Evolutionary conservation across 2,329 filamentous ascomycete genomes (phyloP), one percentile per base, ranked within the genome.

Genomic region (Aspergillus quadrilineatus): DNA sequence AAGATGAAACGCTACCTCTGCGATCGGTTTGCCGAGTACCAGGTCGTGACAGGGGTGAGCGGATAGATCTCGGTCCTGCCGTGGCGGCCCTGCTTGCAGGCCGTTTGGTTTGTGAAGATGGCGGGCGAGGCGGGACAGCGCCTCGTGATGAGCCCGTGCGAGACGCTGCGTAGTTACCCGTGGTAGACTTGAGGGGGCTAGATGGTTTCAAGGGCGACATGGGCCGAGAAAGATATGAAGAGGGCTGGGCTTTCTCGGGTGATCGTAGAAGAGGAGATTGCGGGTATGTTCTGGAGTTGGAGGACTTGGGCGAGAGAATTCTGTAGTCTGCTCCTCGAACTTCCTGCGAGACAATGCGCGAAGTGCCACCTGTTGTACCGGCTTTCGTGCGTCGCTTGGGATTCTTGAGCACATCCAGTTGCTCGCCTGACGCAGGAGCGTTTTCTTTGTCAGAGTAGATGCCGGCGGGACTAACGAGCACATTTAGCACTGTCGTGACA

Each of bases 261-360:
- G 74, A 75, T 9, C 68, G 62, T 72, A 77, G 75, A 55, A 81
- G 66, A 1, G 81, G 82, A 1, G 82, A 83, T 48, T 85, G 82
- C 17, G 83, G 83, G 22, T 83, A 77, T 14, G 89, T 81, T 50
- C 89, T 85, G 5, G 89, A 89, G 69, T 96, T 96, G 57, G 88
- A 87, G 0, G 90, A 92, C 51, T 89, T 88, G 1, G 91, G 91
- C 1, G 92, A 96, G 2, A 96, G 80, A 37, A 95, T 82, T 26
- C 71, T 88, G 81, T 49, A 80, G 75, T 59, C 83, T 73, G 62
- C 77, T 66, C 60, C 79, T 66, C 64, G 74, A 68, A 63, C 75
- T 65, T 60, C 79, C 57, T 75, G 76, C 17, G 74, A 78, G 55
- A 68, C 74, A 52, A 69, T 73, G 56, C 74, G 77, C 9, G 74